Evolutionary conservation across 2,329 filamentous ascomycete species (phyloP).

Genomic region (Diaporthe helianthi): DNA sequence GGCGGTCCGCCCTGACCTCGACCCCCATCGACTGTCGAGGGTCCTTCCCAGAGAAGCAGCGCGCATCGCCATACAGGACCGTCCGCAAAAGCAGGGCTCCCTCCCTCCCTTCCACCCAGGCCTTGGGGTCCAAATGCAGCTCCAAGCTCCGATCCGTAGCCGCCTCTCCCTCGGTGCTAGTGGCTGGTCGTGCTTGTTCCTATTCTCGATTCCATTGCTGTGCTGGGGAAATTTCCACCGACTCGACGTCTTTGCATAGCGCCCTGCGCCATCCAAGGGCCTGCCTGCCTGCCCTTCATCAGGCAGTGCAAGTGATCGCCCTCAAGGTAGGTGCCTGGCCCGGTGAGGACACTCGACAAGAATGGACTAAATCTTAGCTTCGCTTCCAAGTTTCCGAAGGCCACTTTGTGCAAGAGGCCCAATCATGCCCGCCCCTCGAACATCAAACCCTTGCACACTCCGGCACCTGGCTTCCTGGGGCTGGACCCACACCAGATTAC

Average conservation of each 20-base stretch:
- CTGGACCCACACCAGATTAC: constrained; percentile 32
- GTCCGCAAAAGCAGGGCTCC: neutral
- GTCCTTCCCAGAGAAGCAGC: neutral
- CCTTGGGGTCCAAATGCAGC: constrained; percentile 20
- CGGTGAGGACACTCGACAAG: neutral
- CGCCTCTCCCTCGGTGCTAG: constrained; percentile 8
- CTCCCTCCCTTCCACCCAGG: neutral
- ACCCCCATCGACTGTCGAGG: neutral
- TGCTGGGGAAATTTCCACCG: constrained; percentile 4
- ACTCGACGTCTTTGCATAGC: constrained; percentile 7
- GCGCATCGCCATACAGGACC: neutral
- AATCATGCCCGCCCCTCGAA: constrained; percentile 10
- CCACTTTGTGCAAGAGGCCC: neutral
- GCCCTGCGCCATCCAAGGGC: constrained; percentile 12
- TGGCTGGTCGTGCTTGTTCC: constrained; percentile 18
- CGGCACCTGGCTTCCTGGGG: constrained; percentile 19
- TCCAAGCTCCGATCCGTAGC: constrained; percentile 23
- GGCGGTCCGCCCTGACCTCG: neutral
- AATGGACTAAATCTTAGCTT: constrained; percentile 22
- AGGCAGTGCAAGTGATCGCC: constrained; percentile 12
- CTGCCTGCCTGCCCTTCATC: constrained; percentile 11
- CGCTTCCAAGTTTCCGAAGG: constrained; percentile 22
- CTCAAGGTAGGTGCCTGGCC: neutral
- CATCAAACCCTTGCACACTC: constrained; percentile 2
- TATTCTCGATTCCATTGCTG: neutral